These are phyloP conservation scores for Colletotrichum cordylinicola DNA, from an alignment of 2,329 filamentous ascomycete species.

Conservation along the genomic window DNA sequence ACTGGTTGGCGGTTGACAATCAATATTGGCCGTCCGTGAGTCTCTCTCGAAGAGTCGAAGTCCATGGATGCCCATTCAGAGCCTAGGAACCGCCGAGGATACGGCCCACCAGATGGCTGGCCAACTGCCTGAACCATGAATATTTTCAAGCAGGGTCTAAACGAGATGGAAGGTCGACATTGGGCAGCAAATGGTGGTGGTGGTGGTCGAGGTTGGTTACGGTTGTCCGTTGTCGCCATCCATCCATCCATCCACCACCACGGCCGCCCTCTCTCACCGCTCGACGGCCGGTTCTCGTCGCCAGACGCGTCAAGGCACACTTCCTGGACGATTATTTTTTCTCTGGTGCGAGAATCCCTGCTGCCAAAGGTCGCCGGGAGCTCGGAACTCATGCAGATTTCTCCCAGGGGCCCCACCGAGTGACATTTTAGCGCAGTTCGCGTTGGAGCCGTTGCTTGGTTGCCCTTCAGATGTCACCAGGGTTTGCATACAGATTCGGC, in stretches of 20 bases:
- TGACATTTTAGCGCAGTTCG: slow-evolving; percentile 19
- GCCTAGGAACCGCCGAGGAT: slow-evolving; percentile 9
- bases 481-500: neutral
- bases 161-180: neutral
- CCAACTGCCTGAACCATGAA: slow-evolving; percentile 8
- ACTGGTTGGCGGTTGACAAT: neutral
- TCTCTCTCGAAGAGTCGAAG: neutral
- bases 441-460: neutral
- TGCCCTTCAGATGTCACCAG: neutral
- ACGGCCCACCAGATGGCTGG: slow-evolving; percentile 18
- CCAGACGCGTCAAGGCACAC: slow-evolving; percentile 11
- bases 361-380: slow-evolving; percentile 1
- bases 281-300: slow-evolving; percentile 3
- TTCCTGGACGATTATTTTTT: neutral
- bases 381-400: slow-evolving; percentile 15
- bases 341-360: neutral
- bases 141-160: neutral
- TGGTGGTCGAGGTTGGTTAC: too few species aligned
- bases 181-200: slow-evolving; percentile 8
- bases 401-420: neutral
- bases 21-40: neutral
- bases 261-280: neutral
- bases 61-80: neutral
- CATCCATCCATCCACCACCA: neutral
- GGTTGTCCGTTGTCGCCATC: too few species aligned